Conservation (phyloP, 1,284 basidiomycete species). For the Boletus calvinii region DNA sequence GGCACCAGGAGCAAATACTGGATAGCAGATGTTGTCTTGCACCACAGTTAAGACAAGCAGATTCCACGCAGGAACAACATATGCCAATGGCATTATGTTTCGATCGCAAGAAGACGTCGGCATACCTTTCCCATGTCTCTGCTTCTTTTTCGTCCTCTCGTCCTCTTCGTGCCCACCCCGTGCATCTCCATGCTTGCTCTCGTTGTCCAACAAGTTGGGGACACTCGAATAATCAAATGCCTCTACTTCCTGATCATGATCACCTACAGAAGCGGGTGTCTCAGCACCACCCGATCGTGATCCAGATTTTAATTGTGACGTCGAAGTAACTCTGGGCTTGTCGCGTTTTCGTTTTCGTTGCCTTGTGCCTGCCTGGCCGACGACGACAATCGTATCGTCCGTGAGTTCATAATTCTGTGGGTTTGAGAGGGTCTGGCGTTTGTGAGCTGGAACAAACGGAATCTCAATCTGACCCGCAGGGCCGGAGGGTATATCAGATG, state of each 20-base stretch:
- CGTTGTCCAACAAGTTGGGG: slow-evolving; percentile 75
- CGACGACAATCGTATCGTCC: slow-evolving; percentile 68
- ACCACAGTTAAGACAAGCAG: slow-evolving; percentile 6
- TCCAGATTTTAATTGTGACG: slow-evolving; percentile 3
- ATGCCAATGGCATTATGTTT: not conserved
- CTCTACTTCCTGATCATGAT: slow-evolving; percentile 35
- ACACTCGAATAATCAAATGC: slow-evolving; percentile 75
- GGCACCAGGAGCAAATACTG: not conserved
- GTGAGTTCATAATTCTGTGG: slow-evolving; percentile 32
- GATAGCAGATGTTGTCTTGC: not conserved
- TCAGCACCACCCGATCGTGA: slow-evolving; percentile 4
- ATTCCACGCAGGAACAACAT: slow-evolving; percentile 9
- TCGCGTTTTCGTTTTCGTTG: slow-evolving; percentile 55
- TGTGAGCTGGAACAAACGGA: slow-evolving; percentile 64
- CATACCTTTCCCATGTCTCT: slow-evolving; percentile 51
- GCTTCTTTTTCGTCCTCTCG: slow-evolving; percentile 46
- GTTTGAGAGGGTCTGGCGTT: slow-evolving; percentile 36
- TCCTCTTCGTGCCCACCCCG: slow-evolving; percentile 30
- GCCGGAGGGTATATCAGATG: slow-evolving; percentile 18
- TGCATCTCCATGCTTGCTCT: slow-evolving; percentile 39
- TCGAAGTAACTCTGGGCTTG: slow-evolving; percentile 11
- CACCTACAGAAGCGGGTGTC: slow-evolving; percentile 10
- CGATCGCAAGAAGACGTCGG: slow-evolving; percentile 4
- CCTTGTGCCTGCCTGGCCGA: slow-evolving; percentile 59
- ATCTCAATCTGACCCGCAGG: slow-evolving; percentile 57